Conservation (phyloP, 371 early-diverging fungal species). For the Apophysomyces elegans region DNA sequence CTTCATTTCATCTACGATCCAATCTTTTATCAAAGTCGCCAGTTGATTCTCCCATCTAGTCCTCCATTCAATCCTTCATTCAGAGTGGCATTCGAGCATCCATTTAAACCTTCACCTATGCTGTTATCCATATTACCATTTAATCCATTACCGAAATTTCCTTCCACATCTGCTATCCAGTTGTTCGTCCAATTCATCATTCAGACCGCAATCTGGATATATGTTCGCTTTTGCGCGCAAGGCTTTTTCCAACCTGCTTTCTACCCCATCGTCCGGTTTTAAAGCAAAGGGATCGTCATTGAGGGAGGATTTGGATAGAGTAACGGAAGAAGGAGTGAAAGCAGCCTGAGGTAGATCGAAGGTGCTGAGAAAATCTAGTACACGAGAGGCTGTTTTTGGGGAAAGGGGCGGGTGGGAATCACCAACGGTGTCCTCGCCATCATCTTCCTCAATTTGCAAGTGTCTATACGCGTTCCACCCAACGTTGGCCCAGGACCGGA, state of each 20-base stretch:
- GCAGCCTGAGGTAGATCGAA: background rate
- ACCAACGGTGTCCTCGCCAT: background rate
- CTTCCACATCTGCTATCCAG: no score
- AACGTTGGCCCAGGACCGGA: background rate
- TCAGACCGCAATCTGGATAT: no score
- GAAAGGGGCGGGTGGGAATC: background rate
- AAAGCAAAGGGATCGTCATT: background rate
- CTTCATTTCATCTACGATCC: background rate
- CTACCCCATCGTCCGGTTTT: background rate
- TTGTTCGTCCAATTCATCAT: no score
- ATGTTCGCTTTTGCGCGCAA: no score
- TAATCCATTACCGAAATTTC: no score
- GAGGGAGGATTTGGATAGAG: background rate
- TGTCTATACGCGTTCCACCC: slow-evolving; percentile 1
- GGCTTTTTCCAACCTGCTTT: background rate
- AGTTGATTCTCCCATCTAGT: background rate
- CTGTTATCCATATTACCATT: background rate
- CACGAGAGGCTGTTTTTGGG: background rate
- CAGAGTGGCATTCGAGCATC: no score
- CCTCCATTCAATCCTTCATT: background rate
- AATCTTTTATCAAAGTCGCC: background rate
- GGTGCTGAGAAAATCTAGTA: background rate
- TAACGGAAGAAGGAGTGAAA: background rate
- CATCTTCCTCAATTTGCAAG: background rate
- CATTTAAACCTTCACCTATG: background rate